phyloP scores from a whole-genome alignment of 129 eudicot species.

The Artemisia tridentata region DNA sequence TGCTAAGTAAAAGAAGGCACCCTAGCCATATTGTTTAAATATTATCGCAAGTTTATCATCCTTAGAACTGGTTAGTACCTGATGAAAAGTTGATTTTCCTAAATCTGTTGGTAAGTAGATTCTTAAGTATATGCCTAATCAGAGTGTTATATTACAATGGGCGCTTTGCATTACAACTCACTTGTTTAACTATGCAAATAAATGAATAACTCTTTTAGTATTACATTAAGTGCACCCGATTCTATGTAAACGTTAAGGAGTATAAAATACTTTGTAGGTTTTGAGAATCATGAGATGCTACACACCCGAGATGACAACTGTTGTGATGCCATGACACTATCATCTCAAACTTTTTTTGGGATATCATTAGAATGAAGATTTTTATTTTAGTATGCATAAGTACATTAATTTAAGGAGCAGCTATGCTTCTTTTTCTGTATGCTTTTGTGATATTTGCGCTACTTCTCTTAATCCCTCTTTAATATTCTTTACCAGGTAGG shows the following conservation, averaged over 20 bases:
- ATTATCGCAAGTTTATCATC: neutral
- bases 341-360: neutral
- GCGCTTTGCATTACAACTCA: neutral
- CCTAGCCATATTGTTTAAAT: neutral
- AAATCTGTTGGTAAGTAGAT: neutral
- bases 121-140: neutral
- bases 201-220: neutral
- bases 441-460: neutral
- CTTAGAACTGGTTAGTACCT: neutral
- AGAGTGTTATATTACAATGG: neutral
- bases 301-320: no score
- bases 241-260: no score
- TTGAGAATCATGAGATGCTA: no score
- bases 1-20: neutral
- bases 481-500: conserved; percentile 60
- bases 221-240: neutral
- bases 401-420: conserved; percentile 3
- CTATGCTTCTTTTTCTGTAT: neutral
- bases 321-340: neutral
- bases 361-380: neutral
- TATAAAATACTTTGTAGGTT: no score
- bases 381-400: neutral
- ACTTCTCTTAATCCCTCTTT: conserved; percentile 17
- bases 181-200: neutral
- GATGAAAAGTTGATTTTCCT: neutral